These are phyloP conservation scores for Artemisia princeps DNA, from an alignment of 140 eudicot species.

Conservation along the genomic window DNA sequence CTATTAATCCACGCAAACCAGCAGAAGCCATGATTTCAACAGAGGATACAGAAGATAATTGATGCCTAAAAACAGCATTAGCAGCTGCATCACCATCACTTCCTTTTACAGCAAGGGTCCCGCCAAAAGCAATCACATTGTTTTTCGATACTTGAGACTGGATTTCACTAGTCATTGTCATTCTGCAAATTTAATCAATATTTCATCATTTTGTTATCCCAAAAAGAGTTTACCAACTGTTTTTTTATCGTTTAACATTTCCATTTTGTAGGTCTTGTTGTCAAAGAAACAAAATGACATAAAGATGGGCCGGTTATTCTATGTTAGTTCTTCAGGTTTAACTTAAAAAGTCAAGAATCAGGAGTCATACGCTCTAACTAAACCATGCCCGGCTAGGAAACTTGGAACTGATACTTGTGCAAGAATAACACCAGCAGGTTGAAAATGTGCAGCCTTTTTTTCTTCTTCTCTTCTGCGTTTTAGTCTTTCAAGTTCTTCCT, in stretches of 20 bases:
- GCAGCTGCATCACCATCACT: conserved; percentile 79
- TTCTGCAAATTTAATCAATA: conserved; percentile 38
- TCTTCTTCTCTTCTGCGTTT: conserved; percentile 56
- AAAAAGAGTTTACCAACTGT: background rate
- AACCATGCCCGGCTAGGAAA: conserved; percentile 67
- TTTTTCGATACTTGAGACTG: conserved; percentile 76
- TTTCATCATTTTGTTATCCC: conserved; percentile 15
- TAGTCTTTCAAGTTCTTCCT: conserved; percentile 83
- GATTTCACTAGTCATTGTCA: conserved; percentile 85
- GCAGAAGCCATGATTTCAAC: conserved; percentile 68
- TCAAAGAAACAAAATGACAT: background rate
- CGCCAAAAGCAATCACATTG: conserved; percentile 63
- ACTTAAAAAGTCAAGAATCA: conserved; percentile 21
- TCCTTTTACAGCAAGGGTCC: conserved; percentile 73
- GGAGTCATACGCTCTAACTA: conserved; percentile 67
- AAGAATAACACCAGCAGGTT: conserved; percentile 70
- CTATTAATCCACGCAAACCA: conserved; percentile 70
- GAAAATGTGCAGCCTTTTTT: conserved; percentile 46
- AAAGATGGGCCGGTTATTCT: background rate
- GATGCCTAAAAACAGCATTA: conserved; percentile 63
- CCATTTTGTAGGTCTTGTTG: background rate
- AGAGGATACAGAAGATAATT: conserved; percentile 63
- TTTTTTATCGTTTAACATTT: background rate
- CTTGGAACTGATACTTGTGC: conserved; percentile 74
- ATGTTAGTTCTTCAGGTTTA: background rate